phyloP scores from a whole-genome alignment of 192 early-diverging fungal species.

The Oehlia diaphana region DNA sequence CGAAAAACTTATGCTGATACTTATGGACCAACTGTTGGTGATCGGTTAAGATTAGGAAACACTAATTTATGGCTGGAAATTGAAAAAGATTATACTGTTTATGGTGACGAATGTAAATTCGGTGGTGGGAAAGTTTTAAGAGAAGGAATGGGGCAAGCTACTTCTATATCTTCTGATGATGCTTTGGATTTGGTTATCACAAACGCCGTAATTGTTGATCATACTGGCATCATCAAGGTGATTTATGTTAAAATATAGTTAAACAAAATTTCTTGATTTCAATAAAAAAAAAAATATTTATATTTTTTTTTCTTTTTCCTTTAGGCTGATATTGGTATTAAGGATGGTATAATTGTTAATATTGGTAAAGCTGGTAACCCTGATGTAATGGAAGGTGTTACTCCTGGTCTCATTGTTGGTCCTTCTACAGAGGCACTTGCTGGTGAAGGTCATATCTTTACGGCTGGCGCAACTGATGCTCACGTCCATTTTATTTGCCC shows the following conservation, averaged over 20 bases:
- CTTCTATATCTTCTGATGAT: constrained; percentile 59
- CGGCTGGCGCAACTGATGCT: constrained; percentile 90
- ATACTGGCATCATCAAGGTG: constrained; percentile 92
- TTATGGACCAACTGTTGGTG: constrained; percentile 93
- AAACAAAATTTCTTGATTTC: too few species aligned
- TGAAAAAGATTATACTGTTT: constrained; percentile 86
- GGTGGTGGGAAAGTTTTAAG: constrained; percentile 93
- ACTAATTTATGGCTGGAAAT: constrained; percentile 82
- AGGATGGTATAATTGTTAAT: constrained; percentile 79
- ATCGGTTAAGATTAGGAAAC: constrained; percentile 85
- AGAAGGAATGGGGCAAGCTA: constrained; percentile 94
- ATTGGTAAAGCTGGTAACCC: constrained; percentile 99
- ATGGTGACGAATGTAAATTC: constrained; percentile 97
- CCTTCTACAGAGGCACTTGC: constrained; percentile 89
- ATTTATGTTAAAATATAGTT: not conserved
- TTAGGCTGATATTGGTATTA: constrained; percentile 95
- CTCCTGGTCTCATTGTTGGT: constrained; percentile 86
- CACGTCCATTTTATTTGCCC: constrained; percentile 98
- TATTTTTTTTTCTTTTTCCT: not conserved
- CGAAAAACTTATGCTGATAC: constrained; percentile 83
- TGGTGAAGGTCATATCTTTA: constrained; percentile 89
- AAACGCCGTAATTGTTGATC: constrained; percentile 91
- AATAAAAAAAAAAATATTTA: too few species aligned
- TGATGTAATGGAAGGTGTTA: constrained; percentile 93
- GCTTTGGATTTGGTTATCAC: constrained; percentile 94